Base-by-base conservation (phyloP, 257 asterid species). In the Scutellaria barbata region DNA sequence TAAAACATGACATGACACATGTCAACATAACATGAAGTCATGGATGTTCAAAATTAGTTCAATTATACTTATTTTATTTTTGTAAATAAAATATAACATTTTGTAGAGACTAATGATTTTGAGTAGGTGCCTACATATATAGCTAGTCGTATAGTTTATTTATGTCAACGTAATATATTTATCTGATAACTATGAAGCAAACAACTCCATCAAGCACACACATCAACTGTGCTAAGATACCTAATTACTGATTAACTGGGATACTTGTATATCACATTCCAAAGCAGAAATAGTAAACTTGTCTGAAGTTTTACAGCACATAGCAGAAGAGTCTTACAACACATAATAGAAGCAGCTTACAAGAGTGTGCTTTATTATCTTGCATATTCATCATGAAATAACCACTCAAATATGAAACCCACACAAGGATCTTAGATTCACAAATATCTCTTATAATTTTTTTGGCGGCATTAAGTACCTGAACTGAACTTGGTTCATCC, bases 381-480 rank as follows among this genome's bases (percentile, higher is more conserved):
- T 65, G 60, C 75, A 56, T 59, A 42, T 66, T 69, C 74, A 53
- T 43, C 39, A 41, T 33, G 30, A 74, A 17, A 61, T 56, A 65
- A 76, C 61, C 79, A 75, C 82, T 72, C 83, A 79, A 68, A 74
- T 43, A 67, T 70, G 41, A 20, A 73, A 77, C 18, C 77, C 79
- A 55, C 55, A 52, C 63, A 12, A 25, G 22, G 47, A 58, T 76
- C 56, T 71, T 48, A 71, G 66, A 56, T 57, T 45, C 33, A 33
- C 50, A 63, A 54, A 73, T 58, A 52, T 73, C 50, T 69, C 75
- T 65, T 68, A 42, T 55, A 69, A n/a, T 37, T 47, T 33, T 37
- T 74, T 70, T 30, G 35, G 58, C 39, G 47, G 54, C 62, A 41
- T 13, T 5, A 48, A 61, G 33, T 48, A 41, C 59, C 40, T 61